phyloP scores from a whole-genome alignment of 352 stramenopile species.

The Globisporangium irregulare region DNA sequence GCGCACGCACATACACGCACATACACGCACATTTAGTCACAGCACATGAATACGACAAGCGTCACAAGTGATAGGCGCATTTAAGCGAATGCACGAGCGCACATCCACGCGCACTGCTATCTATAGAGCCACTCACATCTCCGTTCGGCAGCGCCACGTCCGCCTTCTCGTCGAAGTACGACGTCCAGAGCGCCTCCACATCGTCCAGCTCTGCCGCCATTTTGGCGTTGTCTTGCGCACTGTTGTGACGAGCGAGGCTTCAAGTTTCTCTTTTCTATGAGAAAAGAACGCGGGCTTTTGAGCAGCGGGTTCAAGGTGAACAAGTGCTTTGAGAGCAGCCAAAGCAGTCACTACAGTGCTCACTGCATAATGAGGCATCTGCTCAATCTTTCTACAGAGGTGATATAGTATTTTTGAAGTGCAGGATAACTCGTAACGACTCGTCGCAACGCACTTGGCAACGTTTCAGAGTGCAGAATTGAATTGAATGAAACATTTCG shows the following conservation, averaged over 20 bases:
- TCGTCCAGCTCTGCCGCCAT: background rate
- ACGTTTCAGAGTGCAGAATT: background rate
- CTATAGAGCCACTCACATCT: slow-evolving; percentile 37
- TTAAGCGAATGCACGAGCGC: background rate
- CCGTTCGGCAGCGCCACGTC: slow-evolving; percentile 61
- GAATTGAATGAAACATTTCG: slow-evolving; percentile 1
- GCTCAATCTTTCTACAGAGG: background rate
- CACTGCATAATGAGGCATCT: background rate
- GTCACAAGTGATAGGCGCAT: background rate
- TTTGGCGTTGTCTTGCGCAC: background rate
- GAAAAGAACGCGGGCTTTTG: background rate
- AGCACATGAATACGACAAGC: background rate
- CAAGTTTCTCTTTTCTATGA: background rate
- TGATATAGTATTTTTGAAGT: background rate
- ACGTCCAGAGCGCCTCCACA: slow-evolving; percentile 32
- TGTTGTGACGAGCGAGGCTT: background rate
- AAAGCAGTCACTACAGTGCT: background rate
- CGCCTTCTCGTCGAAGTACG: slow-evolving; percentile 75
- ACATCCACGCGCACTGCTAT: background rate
- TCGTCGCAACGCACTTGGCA: background rate
- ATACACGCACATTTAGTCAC: background rate
- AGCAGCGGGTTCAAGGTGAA: background rate
- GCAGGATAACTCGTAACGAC: background rate
- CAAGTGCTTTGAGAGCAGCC: background rate
- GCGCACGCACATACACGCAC: background rate